Evolutionary conservation across 257 asterid species (phyloP), one percentile per base, ranked within the genome.

Genomic region (Solanum tarapatanum): DNA sequence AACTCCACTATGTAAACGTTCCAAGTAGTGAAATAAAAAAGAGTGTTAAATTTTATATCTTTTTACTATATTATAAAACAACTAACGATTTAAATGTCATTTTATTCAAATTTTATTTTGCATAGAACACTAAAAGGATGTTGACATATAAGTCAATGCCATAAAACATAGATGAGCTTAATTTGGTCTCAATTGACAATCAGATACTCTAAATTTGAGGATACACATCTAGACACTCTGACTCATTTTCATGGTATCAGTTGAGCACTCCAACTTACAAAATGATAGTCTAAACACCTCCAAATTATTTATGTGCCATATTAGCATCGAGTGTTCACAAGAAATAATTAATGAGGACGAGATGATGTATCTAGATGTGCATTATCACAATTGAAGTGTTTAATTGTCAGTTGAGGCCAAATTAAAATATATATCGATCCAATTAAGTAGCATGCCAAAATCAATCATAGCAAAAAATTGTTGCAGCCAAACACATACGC

Each of bases 401-500:
- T 24, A 5, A 1, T 62, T 24, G 3, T 24, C 33, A 64, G 33
- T 62, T 5, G 5, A 64, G 8, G 19, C 33, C 17, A 64, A 64
- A 30, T 64, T 24, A 64, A 62, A 1, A 62, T 41, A 41, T 41
- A 41, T 41, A 41, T 37, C 41, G 41, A 37, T 41, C 48, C 48
- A 41, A 41, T 41, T 10, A 58, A 55, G 64, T 55, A 55, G 64
- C 70, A 89, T 96, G 8, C 98, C 98, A 0, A 92, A 86, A n/a
- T 98, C 98, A 1, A 94, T 73, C 3, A 19, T 74, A 35, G 14
- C 17, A 21, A 58, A 21, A 58, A 58, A 19, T 7, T 21, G 11
- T 58, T 58, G 11, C 8, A 5, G 21, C 60, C 21, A 48, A 48
- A 48, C 21, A 33, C 30, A 23, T 45, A 35, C 51, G 51, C 51